Evolutionary conservation across 805 yeast genomes (phyloP), one percentile per base, ranked within the genome.

Genomic region (Huiozyma sinensis): DNA sequence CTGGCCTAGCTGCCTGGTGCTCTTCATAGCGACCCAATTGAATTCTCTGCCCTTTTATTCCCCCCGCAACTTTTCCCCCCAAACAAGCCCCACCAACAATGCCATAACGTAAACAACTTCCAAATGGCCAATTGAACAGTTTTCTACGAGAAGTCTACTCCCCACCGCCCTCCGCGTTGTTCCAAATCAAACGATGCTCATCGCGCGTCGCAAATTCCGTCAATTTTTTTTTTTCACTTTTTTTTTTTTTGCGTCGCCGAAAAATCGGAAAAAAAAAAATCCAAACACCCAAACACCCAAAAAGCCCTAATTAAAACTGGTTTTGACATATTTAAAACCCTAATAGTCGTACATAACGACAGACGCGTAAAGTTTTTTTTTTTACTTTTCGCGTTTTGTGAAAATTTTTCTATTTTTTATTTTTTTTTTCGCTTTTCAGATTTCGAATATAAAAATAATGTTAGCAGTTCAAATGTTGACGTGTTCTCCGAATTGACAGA

Each of bases 1-100:
- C n/a, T 55, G 54, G 36, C 65, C 67, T 43, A 58, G 43, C 41
- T 50, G 56, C 28, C 41, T 24, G 35, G 39, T 45, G 13, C 44
- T 44, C 13, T 45, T 44, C 53, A 45, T 48, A 17, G 4, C 24
- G 24, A 17, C 24, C 24, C 24, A 17, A 17, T 17, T 17, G 4
- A 17, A 17, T 17, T 17, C 24, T 4, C 24, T 17, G 24, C 24
- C 24, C 4, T 17, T 17, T 17, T 17, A 17, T 17, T 17, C 24
- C 24, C 24, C 24, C 24, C 24, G 24, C 24, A 17, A 2, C 24
- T 17, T 17, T 17, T 17, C 24, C 24, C 24, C 24, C 2, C 24
- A 17, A 17, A 17, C 24, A 17, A 2, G 24, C 24, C 24, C 4
- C 24, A 17, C 24, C 24, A 17, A 17, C 24, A 17, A 17, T 4